phyloP scores from a whole-genome alignment of 169 alveolate species.

The Neospora caninum region DNA sequence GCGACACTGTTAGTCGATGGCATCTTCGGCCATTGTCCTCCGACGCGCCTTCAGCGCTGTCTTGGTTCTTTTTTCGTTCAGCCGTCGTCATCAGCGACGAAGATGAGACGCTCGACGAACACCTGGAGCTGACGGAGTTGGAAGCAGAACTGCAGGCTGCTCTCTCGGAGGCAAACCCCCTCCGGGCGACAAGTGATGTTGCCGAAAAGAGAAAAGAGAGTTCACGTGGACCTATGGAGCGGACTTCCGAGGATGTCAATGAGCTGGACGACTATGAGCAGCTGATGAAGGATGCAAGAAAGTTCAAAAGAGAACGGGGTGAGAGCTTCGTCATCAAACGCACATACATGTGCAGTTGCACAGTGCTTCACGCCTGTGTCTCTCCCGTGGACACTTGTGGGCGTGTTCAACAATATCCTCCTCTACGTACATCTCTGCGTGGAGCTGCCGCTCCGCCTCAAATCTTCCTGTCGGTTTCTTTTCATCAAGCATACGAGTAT shows the following conservation, averaged over 20 bases:
- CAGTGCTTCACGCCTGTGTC: not conserved
- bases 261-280: slow-evolving; percentile 35
- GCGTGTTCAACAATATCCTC: too few species aligned
- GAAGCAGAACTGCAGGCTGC: slow-evolving; percentile 10
- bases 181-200: not conserved
- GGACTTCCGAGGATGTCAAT: not conserved
- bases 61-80: not conserved
- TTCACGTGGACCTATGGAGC: not conserved
- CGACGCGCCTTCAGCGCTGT: too few species aligned
- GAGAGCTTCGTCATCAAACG: not conserved
- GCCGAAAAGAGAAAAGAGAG: not conserved
- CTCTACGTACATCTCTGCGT: too few species aligned
- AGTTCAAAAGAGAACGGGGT: slow-evolving; percentile 13
- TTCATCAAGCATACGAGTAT: too few species aligned
- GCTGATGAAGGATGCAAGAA: slow-evolving; percentile 17
- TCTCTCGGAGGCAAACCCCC: not conserved
- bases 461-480: too few species aligned
- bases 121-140: not conserved
- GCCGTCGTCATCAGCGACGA: slow-evolving; percentile 2
- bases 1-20: too few species aligned
- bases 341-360: not conserved
- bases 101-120: not conserved
- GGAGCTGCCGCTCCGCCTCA: too few species aligned
- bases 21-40: too few species aligned
- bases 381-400: too few species aligned